phyloP scores from a whole-genome alignment of 805 yeast species.

The Komagataella populi region DNA sequence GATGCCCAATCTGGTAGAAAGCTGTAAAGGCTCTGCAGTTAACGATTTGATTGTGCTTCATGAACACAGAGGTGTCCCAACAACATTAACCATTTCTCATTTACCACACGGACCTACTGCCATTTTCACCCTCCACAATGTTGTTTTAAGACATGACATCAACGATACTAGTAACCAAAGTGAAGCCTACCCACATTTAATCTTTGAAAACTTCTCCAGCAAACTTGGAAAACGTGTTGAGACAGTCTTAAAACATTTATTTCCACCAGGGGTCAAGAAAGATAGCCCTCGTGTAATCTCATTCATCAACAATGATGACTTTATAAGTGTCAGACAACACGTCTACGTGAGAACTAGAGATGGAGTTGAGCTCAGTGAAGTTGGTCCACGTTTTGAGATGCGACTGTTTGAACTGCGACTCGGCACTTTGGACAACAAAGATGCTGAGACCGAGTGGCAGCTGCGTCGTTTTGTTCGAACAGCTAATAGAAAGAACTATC shows the following conservation, averaged over 20 bases:
- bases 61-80: constrained; percentile 98
- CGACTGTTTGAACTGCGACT: constrained; percentile 74
- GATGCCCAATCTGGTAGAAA: constrained; percentile 70
- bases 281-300: constrained; percentile 88
- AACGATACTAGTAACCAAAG: constrained; percentile 75
- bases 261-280: constrained; percentile 93
- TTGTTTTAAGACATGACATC: constrained; percentile 86
- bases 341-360: constrained; percentile 84
- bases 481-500: constrained; percentile 86
- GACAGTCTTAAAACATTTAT: constrained; percentile 71
- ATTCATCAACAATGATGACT: constrained; percentile 83
- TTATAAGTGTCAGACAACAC: constrained; percentile 89
- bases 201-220: constrained; percentile 80
- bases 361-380: constrained; percentile 82
- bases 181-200: constrained; percentile 87
- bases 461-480: constrained; percentile 87
- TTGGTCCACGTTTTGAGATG: constrained; percentile 99
- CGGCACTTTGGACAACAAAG: constrained; percentile 89
- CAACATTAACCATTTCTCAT: constrained; percentile 83
- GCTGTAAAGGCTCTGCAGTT: constrained; percentile 69
- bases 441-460: constrained; percentile 98
- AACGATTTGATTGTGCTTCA: constrained; percentile 80
- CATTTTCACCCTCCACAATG: constrained; percentile 87
- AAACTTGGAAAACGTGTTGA: constrained; percentile 74
- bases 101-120: constrained; percentile 98